Conservation (phyloP, 129 eudicot species). For the Flaveria sonorensis region DNA sequence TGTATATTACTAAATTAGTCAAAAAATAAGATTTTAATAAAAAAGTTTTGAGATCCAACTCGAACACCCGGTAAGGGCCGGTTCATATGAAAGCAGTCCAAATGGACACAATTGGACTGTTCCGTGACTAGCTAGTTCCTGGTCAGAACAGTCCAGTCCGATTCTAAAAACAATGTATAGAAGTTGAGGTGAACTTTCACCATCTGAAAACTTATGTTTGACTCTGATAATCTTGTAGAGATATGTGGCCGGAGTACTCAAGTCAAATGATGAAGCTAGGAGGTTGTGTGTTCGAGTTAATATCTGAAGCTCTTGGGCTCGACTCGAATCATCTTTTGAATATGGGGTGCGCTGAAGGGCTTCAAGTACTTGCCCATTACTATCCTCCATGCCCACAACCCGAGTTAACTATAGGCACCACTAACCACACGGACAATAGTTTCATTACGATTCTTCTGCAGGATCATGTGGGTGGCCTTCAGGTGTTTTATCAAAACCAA, state of each 20-base stretch:
- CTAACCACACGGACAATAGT: slow-evolving; percentile 34
- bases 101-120: no score
- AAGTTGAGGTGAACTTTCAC: not conserved
- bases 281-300: slow-evolving; percentile 33
- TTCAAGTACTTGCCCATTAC: slow-evolving; percentile 39
- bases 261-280: slow-evolving; percentile 36
- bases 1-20: no score
- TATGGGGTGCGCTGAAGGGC: slow-evolving; percentile 46
- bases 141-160: no score
- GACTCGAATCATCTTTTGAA: slow-evolving; percentile 32
- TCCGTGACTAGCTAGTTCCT: no score
- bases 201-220: not conserved
- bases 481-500: slow-evolving; percentile 41
- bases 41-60: no score
- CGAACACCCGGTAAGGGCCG: no score
- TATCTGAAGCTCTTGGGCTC: slow-evolving; percentile 58
- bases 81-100: no score
- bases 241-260: slow-evolving; percentile 37
- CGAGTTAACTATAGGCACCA: slow-evolving; percentile 38
- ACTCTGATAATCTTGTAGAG: slow-evolving; percentile 32
- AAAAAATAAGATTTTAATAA: no score
- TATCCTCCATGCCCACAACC: slow-evolving; percentile 57
- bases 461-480: slow-evolving; percentile 57
- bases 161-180: not conserved
- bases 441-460: slow-evolving; percentile 53